Base-by-base conservation (phyloP, 176 grass and related monocot species). In the Oryza longistaminata region DNA sequence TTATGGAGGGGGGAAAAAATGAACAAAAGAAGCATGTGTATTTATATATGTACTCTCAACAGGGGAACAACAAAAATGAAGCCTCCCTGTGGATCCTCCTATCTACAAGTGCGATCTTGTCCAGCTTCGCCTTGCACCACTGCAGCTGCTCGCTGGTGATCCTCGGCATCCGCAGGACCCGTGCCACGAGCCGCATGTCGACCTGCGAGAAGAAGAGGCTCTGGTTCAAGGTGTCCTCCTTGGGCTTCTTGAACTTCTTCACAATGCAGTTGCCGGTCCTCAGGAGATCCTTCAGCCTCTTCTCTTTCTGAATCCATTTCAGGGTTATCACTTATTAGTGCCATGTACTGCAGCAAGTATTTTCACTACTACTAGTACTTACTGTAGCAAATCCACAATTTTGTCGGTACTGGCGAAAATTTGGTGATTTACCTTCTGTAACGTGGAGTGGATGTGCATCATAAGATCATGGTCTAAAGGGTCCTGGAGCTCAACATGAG, bases 1-100 rank as follows among this genome's bases (percentile, higher is more conserved):
- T 67, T 79, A 52, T 15, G 33, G 14, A n/a, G 71, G 58, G 33
- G 33, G 58, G 33, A 25, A 60, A n/a, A 3, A 10, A 39, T 39
- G 27, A 19, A 14, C 13, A 74, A 81, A 73, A 83, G 44, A 77
- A 64, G 14, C 43, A 58, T 68, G 81, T 68, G 81, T 79, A 83
- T 83, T 78, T 82, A 67, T 87, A 33, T 58, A 67, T 83, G 48
- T 74, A 39, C 76, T 81, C 79, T 90, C 84, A 95, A 25, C 93
- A 93, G 87, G 96, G 96, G 68, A 98, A 98, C 76, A 98, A 87
- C 91, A 95, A 93, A 90, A 98, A 98, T 81, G 96, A 90, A 81
- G 96, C 77, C 67, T 98, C 96, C 90, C 96, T 98, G 81, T 92
- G 91, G 68, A 98, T 88, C 88, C 85, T 89, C 85, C 96, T 82